phyloP scores from a whole-genome alignment of 1,284 basidiomycete species.

The Ceratorhiza oryzae-sativae region DNA sequence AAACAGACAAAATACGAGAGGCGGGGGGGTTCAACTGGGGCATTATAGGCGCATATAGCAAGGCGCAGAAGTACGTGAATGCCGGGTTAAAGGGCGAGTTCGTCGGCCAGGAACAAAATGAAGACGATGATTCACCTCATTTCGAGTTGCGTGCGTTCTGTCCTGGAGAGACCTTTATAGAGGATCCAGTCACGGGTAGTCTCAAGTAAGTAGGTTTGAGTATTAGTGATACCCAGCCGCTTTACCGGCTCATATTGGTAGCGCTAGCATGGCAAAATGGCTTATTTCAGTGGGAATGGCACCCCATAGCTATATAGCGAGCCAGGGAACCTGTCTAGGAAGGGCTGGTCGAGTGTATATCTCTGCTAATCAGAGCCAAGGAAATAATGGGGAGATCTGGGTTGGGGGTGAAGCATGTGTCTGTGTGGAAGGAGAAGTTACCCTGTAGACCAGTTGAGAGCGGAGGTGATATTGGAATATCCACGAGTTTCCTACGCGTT shows the following conservation, averaged over 20 bases:
- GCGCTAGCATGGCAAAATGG: slow-evolving; percentile 24
- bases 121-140: slow-evolving; percentile 2
- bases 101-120: neutral
- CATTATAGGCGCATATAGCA: slow-evolving; percentile 13
- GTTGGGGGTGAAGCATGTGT: slow-evolving; percentile 2
- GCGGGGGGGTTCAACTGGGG: slow-evolving; percentile 12
- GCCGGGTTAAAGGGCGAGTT: neutral
- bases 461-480: neutral
- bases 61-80: neutral
- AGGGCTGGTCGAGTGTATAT: slow-evolving; percentile 4
- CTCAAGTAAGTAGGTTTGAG: slow-evolving; percentile 7
- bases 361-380: neutral
- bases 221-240: neutral
- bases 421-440: slow-evolving; percentile 5
- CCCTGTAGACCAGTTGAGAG: neutral
- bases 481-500: no score
- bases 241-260: neutral
- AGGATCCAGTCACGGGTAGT: slow-evolving; percentile 19
- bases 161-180: slow-evolving; percentile 7
- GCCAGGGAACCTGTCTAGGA: slow-evolving; percentile 25
- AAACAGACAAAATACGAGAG: neutral
- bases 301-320: slow-evolving; percentile 4
- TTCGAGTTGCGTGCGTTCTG: slow-evolving; percentile 15
- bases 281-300: slow-evolving; percentile 15
- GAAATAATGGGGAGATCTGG: neutral